phyloP scores from a whole-genome alignment of 352 stramenopile species.

The Globisporangium camurandrum region DNA sequence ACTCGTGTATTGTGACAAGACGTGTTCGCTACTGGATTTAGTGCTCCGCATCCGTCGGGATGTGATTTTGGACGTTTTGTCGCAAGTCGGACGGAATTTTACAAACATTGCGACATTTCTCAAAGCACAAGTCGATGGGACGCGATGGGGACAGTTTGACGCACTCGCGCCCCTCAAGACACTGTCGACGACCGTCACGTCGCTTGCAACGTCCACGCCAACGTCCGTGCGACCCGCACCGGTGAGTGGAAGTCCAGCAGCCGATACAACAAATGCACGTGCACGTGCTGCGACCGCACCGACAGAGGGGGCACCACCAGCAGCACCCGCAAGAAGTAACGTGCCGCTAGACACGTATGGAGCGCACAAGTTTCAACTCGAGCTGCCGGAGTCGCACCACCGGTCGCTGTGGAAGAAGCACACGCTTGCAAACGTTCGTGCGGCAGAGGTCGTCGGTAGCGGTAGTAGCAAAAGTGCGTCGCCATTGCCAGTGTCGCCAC shows the following conservation, averaged over 20 bases:
- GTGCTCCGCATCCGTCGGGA: conserved; percentile 68
- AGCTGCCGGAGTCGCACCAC: conserved; percentile 40
- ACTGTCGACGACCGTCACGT: conserved; percentile 20
- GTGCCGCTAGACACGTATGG: not conserved
- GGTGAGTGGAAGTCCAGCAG: conserved; percentile 5
- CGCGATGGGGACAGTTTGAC: conserved; percentile 61
- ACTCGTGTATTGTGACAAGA: conserved; percentile 84
- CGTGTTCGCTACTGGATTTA: conserved; percentile 66
- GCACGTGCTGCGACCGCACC: conserved; percentile 3
- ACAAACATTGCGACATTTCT: conserved; percentile 82
- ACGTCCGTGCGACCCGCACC: conserved; percentile 4
- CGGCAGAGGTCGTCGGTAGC: conserved; percentile 1
- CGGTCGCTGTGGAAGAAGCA: conserved; percentile 33
- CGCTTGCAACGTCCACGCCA: conserved; percentile 19
- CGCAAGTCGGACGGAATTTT: conserved; percentile 80
- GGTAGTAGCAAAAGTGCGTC: not conserved
- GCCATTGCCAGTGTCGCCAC: not conserved
- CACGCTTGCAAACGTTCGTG: not conserved
- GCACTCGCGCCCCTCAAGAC: conserved; percentile 53
- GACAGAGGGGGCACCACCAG: not conserved
- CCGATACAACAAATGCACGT: not conserved
- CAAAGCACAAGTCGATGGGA: conserved; percentile 69
- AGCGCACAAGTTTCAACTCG: conserved; percentile 31
- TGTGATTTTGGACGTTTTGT: conserved; percentile 76
- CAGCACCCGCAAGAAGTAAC: not conserved